Percentiles rank a stretch among this genome's conserved stretches.
phyloP scores from a whole-genome alignment of 805 yeast genomes.

The Spathaspora sp. region DNA sequence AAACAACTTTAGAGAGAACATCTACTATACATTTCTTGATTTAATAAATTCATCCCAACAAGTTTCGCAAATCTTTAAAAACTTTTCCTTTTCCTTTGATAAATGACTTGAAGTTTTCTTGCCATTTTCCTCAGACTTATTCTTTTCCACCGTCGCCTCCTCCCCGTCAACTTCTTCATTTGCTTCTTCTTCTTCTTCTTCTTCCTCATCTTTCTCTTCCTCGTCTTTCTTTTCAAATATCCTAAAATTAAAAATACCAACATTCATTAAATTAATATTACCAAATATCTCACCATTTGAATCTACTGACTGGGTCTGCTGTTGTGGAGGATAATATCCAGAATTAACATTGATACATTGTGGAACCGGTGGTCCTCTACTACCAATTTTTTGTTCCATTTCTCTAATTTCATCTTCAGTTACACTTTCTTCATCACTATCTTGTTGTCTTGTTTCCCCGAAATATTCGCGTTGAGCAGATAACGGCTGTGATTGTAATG shows the following conservation, averaged over 20 bases:
- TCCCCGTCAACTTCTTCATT: conserved; percentile 1
- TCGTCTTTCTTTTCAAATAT: conserved; percentile 18
- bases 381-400: conserved; percentile 22
- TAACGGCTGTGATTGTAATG: conserved; percentile 48
- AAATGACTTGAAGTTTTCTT: conserved; percentile 6
- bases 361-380: conserved; percentile 1
- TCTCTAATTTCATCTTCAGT: conserved; percentile 29
- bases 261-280: conserved; percentile 33
- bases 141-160: neutral
- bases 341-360: neutral
- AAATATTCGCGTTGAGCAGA: conserved; percentile 45
- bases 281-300: conserved; percentile 28
- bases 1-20: no score
- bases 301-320: neutral
- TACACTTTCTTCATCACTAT: conserved; percentile 24
- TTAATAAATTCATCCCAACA: conserved; percentile 39
- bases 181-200: conserved; percentile 2
- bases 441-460: conserved; percentile 6
- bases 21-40: neutral
- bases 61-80: conserved; percentile 40
- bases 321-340: conserved; percentile 1
- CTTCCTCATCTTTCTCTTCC: conserved; percentile 1
- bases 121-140: neutral
- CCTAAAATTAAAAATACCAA: conserved; percentile 30
- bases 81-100: conserved; percentile 32